These are phyloP conservation scores for Oropetium thomaeum DNA, from an alignment of 176 grass and related monocot genomes.

Conservation along the genomic window DNA sequence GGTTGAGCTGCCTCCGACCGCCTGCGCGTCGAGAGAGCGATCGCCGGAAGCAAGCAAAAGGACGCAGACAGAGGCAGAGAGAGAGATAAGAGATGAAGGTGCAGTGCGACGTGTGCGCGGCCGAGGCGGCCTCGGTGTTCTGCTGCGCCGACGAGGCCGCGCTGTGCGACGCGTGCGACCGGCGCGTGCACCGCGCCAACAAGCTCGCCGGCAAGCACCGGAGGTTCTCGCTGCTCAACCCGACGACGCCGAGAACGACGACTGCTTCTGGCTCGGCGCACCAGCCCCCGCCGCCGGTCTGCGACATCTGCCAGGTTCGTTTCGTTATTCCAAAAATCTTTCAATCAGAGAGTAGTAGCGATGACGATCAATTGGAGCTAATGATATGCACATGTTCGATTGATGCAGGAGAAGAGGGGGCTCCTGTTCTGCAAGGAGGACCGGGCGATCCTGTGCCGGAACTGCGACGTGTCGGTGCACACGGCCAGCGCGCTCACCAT, in stretches of 20 bases:
- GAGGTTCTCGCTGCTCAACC: conserved; percentile 63
- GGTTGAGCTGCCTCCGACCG: too few relatives aligned
- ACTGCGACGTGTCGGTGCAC: conserved; percentile 84
- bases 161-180: conserved; percentile 74
- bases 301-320: conserved; percentile 89
- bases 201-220: conserved; percentile 78
- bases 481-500: conserved; percentile 57
- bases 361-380: background rate
- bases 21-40: background rate
- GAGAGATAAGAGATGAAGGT: conserved; percentile 51
- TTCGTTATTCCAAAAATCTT: too few relatives aligned
- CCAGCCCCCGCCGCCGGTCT: conserved; percentile 42
- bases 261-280: background rate
- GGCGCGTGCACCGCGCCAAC: conserved; percentile 68
- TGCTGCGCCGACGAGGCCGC: conserved; percentile 91
- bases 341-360: too few relatives aligned
- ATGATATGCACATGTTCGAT: background rate
- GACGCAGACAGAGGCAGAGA: too few relatives aligned
- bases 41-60: background rate
- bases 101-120: conserved; percentile 79
- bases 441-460: conserved; percentile 85
- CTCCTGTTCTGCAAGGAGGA: conserved; percentile 98
- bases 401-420: conserved; percentile 73
- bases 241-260: conserved; percentile 29
- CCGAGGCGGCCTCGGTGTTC: conserved; percentile 73